These are phyloP conservation scores for Noccaea bulbosa DNA, from an alignment of 345 rosid genomes.

Conservation along the genomic window DNA sequence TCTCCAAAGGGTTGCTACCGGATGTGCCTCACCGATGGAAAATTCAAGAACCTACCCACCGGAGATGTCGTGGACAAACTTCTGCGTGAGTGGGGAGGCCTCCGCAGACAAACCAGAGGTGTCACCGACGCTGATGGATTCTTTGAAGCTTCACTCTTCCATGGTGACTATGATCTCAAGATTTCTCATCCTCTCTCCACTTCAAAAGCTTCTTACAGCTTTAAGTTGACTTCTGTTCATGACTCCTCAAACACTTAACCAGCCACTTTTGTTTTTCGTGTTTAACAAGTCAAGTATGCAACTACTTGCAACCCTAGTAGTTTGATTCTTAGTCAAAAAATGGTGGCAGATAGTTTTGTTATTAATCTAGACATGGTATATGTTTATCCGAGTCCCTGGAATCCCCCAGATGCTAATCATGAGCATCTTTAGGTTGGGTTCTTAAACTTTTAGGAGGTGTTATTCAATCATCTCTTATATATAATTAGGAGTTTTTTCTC, in stretches of 20 bases:
- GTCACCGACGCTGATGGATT: conserved; percentile 57
- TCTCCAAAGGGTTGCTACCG: conserved; percentile 60
- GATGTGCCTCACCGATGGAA: conserved; percentile 79
- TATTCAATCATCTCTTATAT: no score
- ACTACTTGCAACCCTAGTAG: conserved; percentile 1
- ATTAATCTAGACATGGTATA: conserved; percentile 3
- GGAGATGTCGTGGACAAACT: conserved; percentile 82
- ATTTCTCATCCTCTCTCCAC: conserved; percentile 32
- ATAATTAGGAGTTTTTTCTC: no score
- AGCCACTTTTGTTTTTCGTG: conserved; percentile 29
- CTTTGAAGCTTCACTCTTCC: conserved; percentile 64
- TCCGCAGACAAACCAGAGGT: conserved; percentile 32
- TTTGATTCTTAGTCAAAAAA: conserved; percentile 20
- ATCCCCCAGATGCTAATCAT: conserved; percentile 40
- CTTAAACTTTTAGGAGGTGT: not conserved
- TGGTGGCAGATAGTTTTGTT: conserved; percentile 12
- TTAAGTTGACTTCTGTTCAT: conserved; percentile 26
- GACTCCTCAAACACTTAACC: not conserved
- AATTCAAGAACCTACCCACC: conserved; percentile 65
- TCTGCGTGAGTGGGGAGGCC: conserved; percentile 60
- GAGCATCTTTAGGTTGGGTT: conserved; percentile 30
- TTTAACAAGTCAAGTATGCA: conserved; percentile 21
- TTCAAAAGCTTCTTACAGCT: conserved; percentile 29
- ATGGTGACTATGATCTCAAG: conserved; percentile 63
- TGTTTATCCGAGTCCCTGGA: conserved; percentile 13